phyloP scores from a whole-genome alignment of 2,329 filamentous ascomycete genomes.

The Fusarium sp. region DNA sequence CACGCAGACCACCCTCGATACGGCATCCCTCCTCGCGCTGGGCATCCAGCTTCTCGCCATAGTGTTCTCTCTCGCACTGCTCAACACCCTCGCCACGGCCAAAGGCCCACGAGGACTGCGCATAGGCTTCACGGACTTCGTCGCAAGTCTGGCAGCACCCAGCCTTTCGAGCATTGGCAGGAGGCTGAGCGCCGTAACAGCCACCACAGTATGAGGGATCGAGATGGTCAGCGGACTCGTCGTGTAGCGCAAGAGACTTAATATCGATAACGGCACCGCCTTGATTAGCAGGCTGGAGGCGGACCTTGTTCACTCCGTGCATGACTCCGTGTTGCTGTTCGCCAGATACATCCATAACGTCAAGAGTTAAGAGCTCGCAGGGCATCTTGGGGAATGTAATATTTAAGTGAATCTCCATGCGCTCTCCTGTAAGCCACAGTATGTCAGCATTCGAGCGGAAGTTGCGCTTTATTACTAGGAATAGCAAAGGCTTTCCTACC shows the following conservation, averaged over 20 bases:
- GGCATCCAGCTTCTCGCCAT: constrained; percentile 85
- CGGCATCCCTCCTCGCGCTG: constrained; percentile 94
- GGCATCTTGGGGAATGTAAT: constrained; percentile 93
- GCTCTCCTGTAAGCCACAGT: constrained; percentile 71
- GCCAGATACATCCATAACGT: constrained; percentile 99
- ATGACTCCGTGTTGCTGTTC: constrained; percentile 95
- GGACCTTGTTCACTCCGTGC: constrained; percentile 91
- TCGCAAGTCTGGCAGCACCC: constrained; percentile 98
- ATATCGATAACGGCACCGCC: constrained; percentile 80
- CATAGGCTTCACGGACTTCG: constrained; percentile 95
- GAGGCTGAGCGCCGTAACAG: constrained; percentile 87
- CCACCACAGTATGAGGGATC: constrained; percentile 92
- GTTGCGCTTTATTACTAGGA: not conserved
- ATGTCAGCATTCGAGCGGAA: constrained; percentile 35
- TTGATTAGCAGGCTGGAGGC: constrained; percentile 75
- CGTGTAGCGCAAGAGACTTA: constrained; percentile 71
- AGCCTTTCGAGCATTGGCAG: constrained; percentile 75
- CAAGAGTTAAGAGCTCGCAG: constrained; percentile 93
- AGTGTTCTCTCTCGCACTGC: constrained; percentile 95
- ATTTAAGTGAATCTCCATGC: constrained; percentile 99
- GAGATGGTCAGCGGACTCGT: constrained; percentile 78
- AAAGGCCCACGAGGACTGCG: constrained; percentile 90
- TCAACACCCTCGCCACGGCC: constrained; percentile 91
- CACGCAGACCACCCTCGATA: constrained; percentile 88
- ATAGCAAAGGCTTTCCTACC: constrained; percentile 59